These are phyloP conservation scores for Carex pumila DNA, from an alignment of 176 grass and related monocot species.

Conservation along the genomic window DNA sequence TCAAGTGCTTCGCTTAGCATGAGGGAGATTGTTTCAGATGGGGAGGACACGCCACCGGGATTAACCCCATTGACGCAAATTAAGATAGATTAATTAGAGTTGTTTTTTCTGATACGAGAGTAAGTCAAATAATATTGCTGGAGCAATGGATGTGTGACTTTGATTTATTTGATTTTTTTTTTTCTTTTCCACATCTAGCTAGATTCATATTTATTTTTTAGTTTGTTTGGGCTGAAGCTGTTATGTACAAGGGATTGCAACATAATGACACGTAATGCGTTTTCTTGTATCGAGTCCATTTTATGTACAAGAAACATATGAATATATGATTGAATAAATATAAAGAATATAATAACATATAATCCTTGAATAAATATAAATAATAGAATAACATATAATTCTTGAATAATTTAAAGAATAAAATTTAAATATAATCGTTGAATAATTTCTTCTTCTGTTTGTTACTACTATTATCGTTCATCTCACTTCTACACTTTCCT, in stretches of 20 bases:
- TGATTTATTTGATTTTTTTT: background rate
- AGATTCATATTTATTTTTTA: background rate
- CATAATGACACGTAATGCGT: background rate
- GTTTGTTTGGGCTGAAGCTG: background rate
- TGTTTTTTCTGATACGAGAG: background rate
- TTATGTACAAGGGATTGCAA: conserved; percentile 8
- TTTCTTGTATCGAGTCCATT: background rate
- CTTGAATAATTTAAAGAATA: background rate
- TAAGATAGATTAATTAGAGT: background rate
- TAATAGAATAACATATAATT: background rate
- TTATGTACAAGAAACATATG: background rate
- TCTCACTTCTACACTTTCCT: no score
- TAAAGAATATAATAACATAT: background rate
- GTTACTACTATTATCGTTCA: no score
- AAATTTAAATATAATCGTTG: no score
- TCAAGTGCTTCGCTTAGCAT: conserved; percentile 60
- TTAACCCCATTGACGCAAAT: conserved; percentile 2
- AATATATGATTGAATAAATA: background rate
- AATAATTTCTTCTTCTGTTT: no score
- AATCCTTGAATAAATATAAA: background rate
- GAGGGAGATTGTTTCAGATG: conserved; percentile 75
- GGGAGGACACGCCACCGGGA: conserved; percentile 7
- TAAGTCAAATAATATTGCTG: background rate
- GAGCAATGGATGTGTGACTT: conserved; percentile 16
- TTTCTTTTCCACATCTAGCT: background rate